Conservation (phyloP, 805 yeast species). For the Danielia reshetovae region DNA sequence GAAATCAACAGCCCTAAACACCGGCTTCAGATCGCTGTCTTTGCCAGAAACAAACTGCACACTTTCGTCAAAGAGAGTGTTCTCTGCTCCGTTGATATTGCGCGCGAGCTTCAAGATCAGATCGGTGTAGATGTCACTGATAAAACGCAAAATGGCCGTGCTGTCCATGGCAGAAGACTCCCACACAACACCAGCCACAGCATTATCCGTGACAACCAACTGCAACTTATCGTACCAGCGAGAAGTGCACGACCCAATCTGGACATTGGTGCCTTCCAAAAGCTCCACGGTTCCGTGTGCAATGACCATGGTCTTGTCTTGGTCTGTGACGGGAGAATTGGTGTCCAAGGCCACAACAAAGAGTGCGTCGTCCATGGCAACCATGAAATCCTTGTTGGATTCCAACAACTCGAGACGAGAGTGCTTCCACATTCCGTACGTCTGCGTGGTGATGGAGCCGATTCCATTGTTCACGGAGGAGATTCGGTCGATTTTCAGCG, state of each 20-base stretch:
- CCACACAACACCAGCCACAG: conserved; percentile 59
- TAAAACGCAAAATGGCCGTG: conserved; percentile 53
- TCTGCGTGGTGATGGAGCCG: conserved; percentile 54
- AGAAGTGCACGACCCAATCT: conserved; percentile 54
- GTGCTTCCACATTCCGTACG: conserved; percentile 44
- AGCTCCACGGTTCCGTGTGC: conserved; percentile 50
- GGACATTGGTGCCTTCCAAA: conserved; percentile 41
- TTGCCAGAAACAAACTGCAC: conserved; percentile 36
- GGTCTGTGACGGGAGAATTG: conserved; percentile 43
- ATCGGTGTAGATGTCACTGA: conserved; percentile 57
- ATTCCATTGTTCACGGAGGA: conserved; percentile 43
- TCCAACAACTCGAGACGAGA: conserved; percentile 41
- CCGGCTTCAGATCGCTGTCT: conserved; percentile 35
- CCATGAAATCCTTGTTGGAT: conserved; percentile 34
- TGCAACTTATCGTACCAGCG: conserved; percentile 60
- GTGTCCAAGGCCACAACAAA: conserved; percentile 51
- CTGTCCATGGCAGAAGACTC: conserved; percentile 57
- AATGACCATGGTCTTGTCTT: conserved; percentile 46
- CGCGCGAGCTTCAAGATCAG: conserved; percentile 53
- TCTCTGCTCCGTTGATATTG: conserved; percentile 54
- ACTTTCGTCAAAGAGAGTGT: conserved; percentile 44
- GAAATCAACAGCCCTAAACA: conserved; percentile 27
- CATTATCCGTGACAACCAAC: conserved; percentile 48
- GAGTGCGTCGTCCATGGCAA: conserved; percentile 45
- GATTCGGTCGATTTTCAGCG: conserved; percentile 30